A percentile compares a stretch with the other conserved stretches of the same genome.
Conservation (phyloP, 2,329 filamentous ascomycete genomes). For the Colletotrichum acutatum region DNA sequence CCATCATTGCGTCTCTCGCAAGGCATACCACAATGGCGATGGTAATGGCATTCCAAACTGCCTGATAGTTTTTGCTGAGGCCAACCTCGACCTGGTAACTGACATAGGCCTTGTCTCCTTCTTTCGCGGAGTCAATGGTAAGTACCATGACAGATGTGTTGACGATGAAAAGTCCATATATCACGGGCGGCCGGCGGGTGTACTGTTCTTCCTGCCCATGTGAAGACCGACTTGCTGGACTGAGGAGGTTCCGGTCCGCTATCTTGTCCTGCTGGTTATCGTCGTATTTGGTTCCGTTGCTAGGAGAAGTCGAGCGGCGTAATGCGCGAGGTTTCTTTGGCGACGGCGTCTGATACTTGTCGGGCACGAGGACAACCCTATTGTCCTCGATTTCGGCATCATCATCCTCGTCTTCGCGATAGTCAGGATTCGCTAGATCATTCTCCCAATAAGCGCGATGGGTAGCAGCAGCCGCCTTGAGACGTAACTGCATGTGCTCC, state of each 20-base stretch:
- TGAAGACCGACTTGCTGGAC: no score
- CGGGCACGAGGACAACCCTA: constrained; percentile 31
- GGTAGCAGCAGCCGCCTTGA: constrained; percentile 47
- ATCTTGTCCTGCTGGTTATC: not conserved
- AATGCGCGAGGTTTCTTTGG: not conserved
- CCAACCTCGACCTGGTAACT: constrained; percentile 56
- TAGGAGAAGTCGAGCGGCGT: not conserved
- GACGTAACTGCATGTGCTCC: constrained; percentile 47
- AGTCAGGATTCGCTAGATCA: constrained; percentile 26
- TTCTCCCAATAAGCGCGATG: constrained; percentile 50
- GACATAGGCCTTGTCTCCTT: constrained; percentile 47
- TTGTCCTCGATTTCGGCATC: constrained; percentile 30
- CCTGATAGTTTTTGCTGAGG: constrained; percentile 51
- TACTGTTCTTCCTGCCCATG: not conserved
- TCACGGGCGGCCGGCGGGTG: constrained; percentile 47
- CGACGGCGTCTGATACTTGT: constrained; percentile 28
- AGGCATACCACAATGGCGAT: constrained; percentile 52
- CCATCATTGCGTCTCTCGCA: constrained; percentile 52
- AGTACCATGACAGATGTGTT: constrained; percentile 52
- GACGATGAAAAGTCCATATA: constrained; percentile 57
- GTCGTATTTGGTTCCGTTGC: not conserved
- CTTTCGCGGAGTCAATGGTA: constrained; percentile 51
- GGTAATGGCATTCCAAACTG: constrained; percentile 58
- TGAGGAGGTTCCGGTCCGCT: not conserved
- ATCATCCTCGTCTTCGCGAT: constrained; percentile 21